A percentile compares a stretch with the other conserved stretches of the same genome.
Evolutionary conservation across 768 basidiomycete species (phyloP).

Genomic region (Hygrocybe punicea): DNA sequence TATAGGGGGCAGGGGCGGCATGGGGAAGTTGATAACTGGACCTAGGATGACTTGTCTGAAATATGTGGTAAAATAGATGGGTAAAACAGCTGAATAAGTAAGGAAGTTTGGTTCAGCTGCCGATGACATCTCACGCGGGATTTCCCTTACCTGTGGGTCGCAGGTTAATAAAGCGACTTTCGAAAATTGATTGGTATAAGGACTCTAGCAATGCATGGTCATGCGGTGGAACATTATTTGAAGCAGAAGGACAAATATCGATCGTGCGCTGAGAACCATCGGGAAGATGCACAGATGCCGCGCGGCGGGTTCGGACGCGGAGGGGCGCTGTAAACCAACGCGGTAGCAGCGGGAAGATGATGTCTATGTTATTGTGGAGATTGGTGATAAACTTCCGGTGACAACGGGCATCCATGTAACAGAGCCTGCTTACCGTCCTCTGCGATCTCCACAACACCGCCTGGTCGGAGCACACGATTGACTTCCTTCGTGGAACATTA

Average conservation of each 20-base stretch:
- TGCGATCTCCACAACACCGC: constrained; percentile 66
- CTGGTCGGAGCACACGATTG: constrained; percentile 63
- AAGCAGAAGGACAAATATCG: constrained; percentile 34
- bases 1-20: constrained; percentile 67
- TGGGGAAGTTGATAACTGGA: constrained; percentile 60
- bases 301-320: constrained; percentile 47
- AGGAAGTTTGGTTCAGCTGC: background rate
- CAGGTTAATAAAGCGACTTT: constrained; percentile 67
- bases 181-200: constrained; percentile 62
- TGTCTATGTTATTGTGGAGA: constrained; percentile 43
- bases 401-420: background rate
- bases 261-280: constrained; percentile 41
- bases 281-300: constrained; percentile 51
- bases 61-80: constrained; percentile 66
- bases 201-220: constrained; percentile 71
- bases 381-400: background rate
- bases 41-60: constrained; percentile 63
- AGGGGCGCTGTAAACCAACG: constrained; percentile 75
- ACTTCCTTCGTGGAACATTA: constrained; percentile 57
- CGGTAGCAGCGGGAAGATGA: constrained; percentile 71
- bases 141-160: constrained; percentile 57
- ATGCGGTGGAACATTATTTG: constrained; percentile 42
- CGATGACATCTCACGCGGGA: background rate
- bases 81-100: constrained; percentile 56
- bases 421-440: constrained; percentile 60